Percentiles rank a stretch among this genome's conserved stretches.
These are phyloP conservation scores for Colletotrichum destructivum DNA, from an alignment of 2,329 filamentous ascomycete species.

Conservation along the genomic window DNA sequence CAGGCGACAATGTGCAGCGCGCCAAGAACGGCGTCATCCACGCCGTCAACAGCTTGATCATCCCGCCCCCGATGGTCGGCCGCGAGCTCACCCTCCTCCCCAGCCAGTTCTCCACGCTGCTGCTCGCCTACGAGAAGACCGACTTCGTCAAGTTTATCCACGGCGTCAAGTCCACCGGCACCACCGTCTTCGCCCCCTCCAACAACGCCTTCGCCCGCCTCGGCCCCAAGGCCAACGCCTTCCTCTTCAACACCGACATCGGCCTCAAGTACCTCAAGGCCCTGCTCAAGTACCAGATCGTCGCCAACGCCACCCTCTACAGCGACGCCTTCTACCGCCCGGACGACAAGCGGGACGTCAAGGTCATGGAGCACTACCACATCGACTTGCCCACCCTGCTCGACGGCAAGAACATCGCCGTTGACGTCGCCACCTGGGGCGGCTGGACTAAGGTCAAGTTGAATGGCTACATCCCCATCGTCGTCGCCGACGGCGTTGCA, in stretches of 20 bases:
- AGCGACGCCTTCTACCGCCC: conserved; percentile 82
- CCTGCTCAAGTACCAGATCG: conserved; percentile 84
- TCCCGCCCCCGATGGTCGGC: conserved; percentile 79
- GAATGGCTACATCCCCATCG: conserved; percentile 79
- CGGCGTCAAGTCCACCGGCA: conserved; percentile 70
- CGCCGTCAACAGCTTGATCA: conserved; percentile 79
- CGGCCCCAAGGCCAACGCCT: conserved; percentile 81
- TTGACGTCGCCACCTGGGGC: conserved; percentile 80
- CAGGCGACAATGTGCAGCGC: conserved; percentile 53
- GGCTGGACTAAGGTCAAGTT: conserved; percentile 80
- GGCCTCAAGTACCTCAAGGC: conserved; percentile 84
- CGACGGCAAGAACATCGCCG: conserved; percentile 73
- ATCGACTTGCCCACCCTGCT: conserved; percentile 83
- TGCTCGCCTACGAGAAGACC: conserved; percentile 82
- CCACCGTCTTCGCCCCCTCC: conserved; percentile 85
- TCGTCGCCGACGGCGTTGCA: conserved; percentile 78
- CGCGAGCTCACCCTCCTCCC: conserved; percentile 76
- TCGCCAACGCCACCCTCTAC: conserved; percentile 83
- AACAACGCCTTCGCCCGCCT: conserved; percentile 87
- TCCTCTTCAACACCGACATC: conserved; percentile 83
- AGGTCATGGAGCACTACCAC: conserved; percentile 69
- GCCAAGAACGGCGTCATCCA: conserved; percentile 88
- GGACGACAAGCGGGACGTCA: conserved; percentile 49
- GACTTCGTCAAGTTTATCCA: conserved; percentile 76
- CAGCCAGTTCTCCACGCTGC: conserved; percentile 82